Evolutionary conservation across 2,329 filamentous ascomycete genomes (phyloP).

Genomic region (Akanthomyces uredinophilus): DNA sequence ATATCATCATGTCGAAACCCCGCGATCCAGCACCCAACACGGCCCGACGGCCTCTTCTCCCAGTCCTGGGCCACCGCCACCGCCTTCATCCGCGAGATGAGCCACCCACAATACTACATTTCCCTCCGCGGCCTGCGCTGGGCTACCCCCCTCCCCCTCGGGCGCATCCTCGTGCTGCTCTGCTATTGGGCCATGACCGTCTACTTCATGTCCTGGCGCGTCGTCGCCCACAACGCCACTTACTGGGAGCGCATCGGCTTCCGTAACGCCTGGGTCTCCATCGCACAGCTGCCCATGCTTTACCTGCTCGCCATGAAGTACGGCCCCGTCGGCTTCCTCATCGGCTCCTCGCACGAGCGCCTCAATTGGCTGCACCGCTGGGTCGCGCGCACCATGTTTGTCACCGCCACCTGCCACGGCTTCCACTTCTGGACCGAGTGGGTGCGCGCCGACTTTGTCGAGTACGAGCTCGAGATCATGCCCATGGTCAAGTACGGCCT

Average conservation of each 20-base stretch:
- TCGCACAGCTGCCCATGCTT: conserved; percentile 59
- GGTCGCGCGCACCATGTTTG: conserved; percentile 63
- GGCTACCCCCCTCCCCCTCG: conserved; percentile 54
- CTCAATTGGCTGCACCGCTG: conserved; percentile 71
- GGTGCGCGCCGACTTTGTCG: conserved; percentile 54
- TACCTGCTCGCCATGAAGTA: conserved; percentile 58
- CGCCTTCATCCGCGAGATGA: conserved; percentile 50
- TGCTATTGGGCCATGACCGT: conserved; percentile 56
- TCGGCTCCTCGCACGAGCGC: conserved; percentile 61
- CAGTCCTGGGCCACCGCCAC: conserved; percentile 56
- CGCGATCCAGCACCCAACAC: conserved; percentile 46
- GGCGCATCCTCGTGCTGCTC: conserved; percentile 48
- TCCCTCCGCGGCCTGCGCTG: conserved; percentile 43
- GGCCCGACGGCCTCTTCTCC: conserved; percentile 39
- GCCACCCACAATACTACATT: conserved; percentile 51
- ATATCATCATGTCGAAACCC: conserved; percentile 40
- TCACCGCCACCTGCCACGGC: conserved; percentile 64
- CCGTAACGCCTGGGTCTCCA: conserved; percentile 61
- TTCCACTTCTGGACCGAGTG: conserved; percentile 65
- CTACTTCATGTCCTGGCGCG: conserved; percentile 50
- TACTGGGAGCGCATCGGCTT: conserved; percentile 63
- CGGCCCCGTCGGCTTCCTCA: conserved; percentile 54
- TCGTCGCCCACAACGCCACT: conserved; percentile 46
- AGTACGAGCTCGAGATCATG: conserved; percentile 55
- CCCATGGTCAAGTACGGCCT: conserved; percentile 62